Evolutionary conservation across 179 eudicot genomes (phyloP), one percentile per base, ranked within the genome.

Genomic region (Vitellaria paradoxa): DNA sequence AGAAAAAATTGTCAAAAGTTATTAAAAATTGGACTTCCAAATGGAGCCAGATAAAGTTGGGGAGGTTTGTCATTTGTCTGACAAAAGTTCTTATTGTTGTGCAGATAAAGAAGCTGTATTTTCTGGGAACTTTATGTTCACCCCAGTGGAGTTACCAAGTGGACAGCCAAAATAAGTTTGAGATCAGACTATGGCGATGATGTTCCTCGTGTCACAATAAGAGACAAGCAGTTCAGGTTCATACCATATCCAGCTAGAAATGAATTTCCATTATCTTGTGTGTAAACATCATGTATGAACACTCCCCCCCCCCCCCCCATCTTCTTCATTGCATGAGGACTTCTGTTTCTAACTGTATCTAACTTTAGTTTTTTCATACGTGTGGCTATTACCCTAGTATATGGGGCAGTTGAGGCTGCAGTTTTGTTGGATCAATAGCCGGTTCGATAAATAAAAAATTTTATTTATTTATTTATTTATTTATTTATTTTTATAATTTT

Each of bases 41-140:
- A 30, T 30, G 37, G 9, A 62, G 14, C 6, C 23, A 2, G 37
- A 30, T 30, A 30, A 30, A 30, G 37, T 30, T 30, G 37, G 37
- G 37, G 37, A 30, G 37, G 37, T 30, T 30, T 30, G 37, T 30
- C 37, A 30, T 30, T 14, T 37, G 40, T 65, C 68, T 53, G 23
- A 52, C 47, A n/a, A 37, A 1, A 42, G 3, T 14, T 56, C n/a
- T 79, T 62, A 26, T 65, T 53, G 14, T 57, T 67, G 57, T 17
- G 77, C 89, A 90, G 90, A 86, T 75, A 85, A 81, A 77, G 90
- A 85, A 74, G 84, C 91, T 61, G 75, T 90, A 83, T 81, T 72
- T 76, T 88, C 93, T 11, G 91, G 93, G 68, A 90, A 88, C 84
- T 90, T 88, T 79, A 67, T 70, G 86, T 90, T 90, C 84, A 85